A percentile compares a stretch with the other conserved stretches of the same genome.
These are phyloP conservation scores for Trichoderma sp. DNA, from an alignment of 2,329 filamentous ascomycete species.

Conservation along the genomic window DNA sequence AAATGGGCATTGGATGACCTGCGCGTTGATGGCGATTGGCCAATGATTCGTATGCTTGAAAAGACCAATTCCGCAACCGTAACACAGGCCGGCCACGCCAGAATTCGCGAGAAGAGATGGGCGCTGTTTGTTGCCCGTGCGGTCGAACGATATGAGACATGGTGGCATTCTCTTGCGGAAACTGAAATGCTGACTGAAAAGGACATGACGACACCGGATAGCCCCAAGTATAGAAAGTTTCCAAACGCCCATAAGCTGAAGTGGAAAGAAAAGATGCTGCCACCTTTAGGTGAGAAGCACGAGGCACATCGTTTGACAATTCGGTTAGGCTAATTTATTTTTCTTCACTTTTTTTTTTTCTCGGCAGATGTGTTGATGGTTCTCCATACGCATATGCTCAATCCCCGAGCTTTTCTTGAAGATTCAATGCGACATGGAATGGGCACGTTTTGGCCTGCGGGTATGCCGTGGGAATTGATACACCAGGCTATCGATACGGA, in stretches of 20 bases:
- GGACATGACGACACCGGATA: slow-evolving; percentile 33
- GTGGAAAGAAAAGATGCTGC: slow-evolving; percentile 46
- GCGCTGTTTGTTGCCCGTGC: slow-evolving; percentile 65
- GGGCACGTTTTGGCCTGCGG: slow-evolving; percentile 55
- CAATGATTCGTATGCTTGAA: slow-evolving; percentile 14
- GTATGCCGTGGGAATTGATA: slow-evolving; percentile 64
- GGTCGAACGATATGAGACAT: slow-evolving; percentile 63
- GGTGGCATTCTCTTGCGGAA: slow-evolving; percentile 51
- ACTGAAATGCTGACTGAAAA: slow-evolving; percentile 32
- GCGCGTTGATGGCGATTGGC: background rate
- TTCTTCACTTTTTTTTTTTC: background rate
- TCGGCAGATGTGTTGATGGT: slow-evolving; percentile 68
- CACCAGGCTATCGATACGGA: slow-evolving; percentile 55
- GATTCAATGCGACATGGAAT: slow-evolving; percentile 62
- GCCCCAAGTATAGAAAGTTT: slow-evolving; percentile 35
- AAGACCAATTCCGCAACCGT: slow-evolving; percentile 33
- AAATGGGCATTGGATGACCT: slow-evolving; percentile 19
- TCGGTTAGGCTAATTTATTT: background rate
- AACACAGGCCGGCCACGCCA: slow-evolving; percentile 38
- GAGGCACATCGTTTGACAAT: background rate
- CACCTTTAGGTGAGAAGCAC: slow-evolving; percentile 51
- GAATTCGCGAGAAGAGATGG: slow-evolving; percentile 70
- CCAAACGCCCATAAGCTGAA: slow-evolving; percentile 17
- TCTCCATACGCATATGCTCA: slow-evolving; percentile 76
- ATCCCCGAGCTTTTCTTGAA: slow-evolving; percentile 70